Evolutionary conservation across 345 rosid species (phyloP).

Genomic region (Camelina laxa): DNA sequence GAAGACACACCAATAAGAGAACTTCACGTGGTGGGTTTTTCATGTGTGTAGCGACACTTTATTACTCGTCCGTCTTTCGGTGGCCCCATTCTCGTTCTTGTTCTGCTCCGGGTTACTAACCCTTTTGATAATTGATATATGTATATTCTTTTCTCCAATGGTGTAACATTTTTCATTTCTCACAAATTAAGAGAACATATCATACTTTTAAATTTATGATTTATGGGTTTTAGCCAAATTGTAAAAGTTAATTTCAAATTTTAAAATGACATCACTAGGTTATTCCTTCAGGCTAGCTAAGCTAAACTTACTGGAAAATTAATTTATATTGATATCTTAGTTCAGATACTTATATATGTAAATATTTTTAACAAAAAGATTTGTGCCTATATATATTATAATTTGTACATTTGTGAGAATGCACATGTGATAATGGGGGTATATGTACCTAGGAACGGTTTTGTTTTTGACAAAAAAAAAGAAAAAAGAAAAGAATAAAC

Average conservation of each 20-base stretch:
- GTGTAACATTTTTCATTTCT: neutral
- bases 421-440: neutral
- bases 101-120: neutral
- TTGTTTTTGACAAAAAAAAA: neutral
- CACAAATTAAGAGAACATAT: neutral
- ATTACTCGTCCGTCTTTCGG: conserved; percentile 24
- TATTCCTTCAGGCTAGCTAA: too few relatives aligned
- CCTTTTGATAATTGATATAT: too few relatives aligned
- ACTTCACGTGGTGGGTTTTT: conserved; percentile 18
- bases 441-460: neutral
- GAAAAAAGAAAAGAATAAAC: neutral
- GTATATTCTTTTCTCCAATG: neutral
- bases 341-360: too few relatives aligned
- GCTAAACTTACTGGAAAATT: too few relatives aligned
- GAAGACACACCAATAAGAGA: conserved; percentile 5
- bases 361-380: too few relatives aligned
- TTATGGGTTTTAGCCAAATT: neutral
- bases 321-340: too few relatives aligned
- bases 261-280: too few relatives aligned
- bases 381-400: too few relatives aligned
- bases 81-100: conserved; percentile 23
- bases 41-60: conserved; percentile 27
- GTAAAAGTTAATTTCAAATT: too few relatives aligned
- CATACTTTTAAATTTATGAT: neutral
- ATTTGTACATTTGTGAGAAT: too few relatives aligned